Percentiles rank a stretch among this genome's conserved stretches.
These are phyloP conservation scores for Paracoccidioides lutzii DNA, from an alignment of 2,329 filamentous ascomycete species.

Conservation along the genomic window DNA sequence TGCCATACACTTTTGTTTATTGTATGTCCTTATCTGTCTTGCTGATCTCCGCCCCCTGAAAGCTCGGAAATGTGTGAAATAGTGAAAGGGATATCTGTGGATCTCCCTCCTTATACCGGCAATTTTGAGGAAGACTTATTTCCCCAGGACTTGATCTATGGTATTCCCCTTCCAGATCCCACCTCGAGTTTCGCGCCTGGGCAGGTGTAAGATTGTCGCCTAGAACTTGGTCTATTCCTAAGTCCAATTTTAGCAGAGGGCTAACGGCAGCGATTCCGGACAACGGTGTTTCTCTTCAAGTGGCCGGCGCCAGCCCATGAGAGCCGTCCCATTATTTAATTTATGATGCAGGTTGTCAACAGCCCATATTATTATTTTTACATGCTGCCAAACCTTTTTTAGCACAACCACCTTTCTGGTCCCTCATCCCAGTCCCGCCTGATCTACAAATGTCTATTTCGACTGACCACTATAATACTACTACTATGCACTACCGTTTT, in stretches of 20 bases:
- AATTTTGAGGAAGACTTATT: background rate
- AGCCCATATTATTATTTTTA: background rate
- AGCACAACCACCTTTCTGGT: slow-evolving; percentile 3
- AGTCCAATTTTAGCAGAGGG: slow-evolving; percentile 5
- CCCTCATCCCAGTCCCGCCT: slow-evolving; percentile 2
- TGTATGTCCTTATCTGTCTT: background rate
- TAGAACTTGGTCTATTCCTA: slow-evolving; percentile 3
- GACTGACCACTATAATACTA: slow-evolving; percentile 3
- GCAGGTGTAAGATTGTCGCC: slow-evolving; percentile 3
- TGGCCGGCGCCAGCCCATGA: slow-evolving; percentile 1
- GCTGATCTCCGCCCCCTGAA: background rate
- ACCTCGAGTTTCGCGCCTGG: slow-evolving; percentile 2
- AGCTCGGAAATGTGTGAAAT: background rate
- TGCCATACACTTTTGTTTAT: background rate
- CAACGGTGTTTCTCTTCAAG: background rate
- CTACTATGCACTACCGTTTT: slow-evolving; percentile 3
- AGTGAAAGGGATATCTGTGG: background rate
- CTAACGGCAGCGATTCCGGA: slow-evolving; percentile 3
- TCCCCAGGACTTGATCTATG: background rate
- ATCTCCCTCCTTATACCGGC: background rate
- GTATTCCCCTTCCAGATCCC: background rate
- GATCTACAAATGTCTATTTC: slow-evolving; percentile 2
- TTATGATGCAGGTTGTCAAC: slow-evolving; percentile 3
- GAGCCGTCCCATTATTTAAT: slow-evolving; percentile 5
- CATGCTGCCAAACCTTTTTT: slow-evolving; percentile 1